Base-by-base conservation (phyloP, 2,329 filamentous ascomycete species). In the Emergomyces pasteurianus region DNA sequence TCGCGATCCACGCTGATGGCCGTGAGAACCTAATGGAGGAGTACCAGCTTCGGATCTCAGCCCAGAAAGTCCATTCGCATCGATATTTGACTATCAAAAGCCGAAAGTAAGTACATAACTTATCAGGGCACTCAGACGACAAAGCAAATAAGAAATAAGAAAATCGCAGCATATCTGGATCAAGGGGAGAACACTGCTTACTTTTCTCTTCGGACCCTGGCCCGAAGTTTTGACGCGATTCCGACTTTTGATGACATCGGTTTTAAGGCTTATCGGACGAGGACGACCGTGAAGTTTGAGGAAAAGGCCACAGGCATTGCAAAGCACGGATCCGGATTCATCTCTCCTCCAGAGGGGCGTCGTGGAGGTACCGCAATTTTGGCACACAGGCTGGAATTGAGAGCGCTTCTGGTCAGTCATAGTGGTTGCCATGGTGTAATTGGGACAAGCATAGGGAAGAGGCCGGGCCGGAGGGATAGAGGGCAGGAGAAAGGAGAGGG, bases 181-280 rank as follows among this genome's bases (percentile, higher is more conserved):
- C 10, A 34, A 12, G 28, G 10, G 12, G 12, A 21, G 36, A 12
- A 43, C 60, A 49, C 60, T 56, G 71, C 77, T 70, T 78, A 90
- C 90, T 86, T 95, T 95, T 76, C 91, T 92, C 70, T 90, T 88
- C 54, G 86, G 85, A 64, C 89, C 83, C 69, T 92, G 83, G 2
- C 80, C 89, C 9, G 88, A 84, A 59, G 91, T 94, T 81, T 97
- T 97, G 68, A 97, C 92, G 66, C 94, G 86, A 77, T 99, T 99
- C 70, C 94, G 90, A 79, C 92, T 96, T 81, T 99, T 99, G 79
- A 99, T 99, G 67, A 97, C 92, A 80, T 99, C 94, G 56, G 94
- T 97, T 82, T 99, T 99, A 69, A 99, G 83, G 68, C 90, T 95
- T 74, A 96, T 96, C 67, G 94, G 94, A 61, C 94, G 87, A 63